These are phyloP conservation scores for Beauveria rudraprayagi DNA, from an alignment of 2,329 filamentous ascomycete species.

Conservation along the genomic window DNA sequence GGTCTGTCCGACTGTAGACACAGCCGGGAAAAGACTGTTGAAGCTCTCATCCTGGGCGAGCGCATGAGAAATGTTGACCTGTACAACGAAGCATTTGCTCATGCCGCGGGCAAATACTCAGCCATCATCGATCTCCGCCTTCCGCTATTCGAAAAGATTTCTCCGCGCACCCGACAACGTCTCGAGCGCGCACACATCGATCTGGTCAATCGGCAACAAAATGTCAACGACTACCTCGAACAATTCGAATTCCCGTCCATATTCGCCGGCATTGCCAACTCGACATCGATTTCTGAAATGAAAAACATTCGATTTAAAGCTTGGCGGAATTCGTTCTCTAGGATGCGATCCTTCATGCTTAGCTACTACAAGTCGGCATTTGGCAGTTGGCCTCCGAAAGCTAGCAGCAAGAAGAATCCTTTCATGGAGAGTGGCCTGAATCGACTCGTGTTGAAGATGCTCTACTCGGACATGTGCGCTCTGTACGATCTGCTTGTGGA, in stretches of 20 bases:
- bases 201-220: slow-evolving; percentile 62
- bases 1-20: slow-evolving; percentile 69
- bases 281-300: slow-evolving; percentile 67
- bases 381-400: slow-evolving; percentile 81
- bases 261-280: slow-evolving; percentile 81
- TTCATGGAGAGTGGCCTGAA: slow-evolving; percentile 84
- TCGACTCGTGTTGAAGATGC: slow-evolving; percentile 66
- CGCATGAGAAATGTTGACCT: slow-evolving; percentile 72
- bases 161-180: slow-evolving; percentile 63
- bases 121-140: slow-evolving; percentile 59
- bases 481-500: slow-evolving; percentile 88
- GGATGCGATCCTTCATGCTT: slow-evolving; percentile 66
- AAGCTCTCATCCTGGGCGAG: slow-evolving; percentile 84
- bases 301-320: slow-evolving; percentile 73
- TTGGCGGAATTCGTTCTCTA: slow-evolving; percentile 69
- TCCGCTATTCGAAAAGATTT: slow-evolving; percentile 63
- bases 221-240: slow-evolving; percentile 64
- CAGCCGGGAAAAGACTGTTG: slow-evolving; percentile 81
- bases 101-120: slow-evolving; percentile 80
- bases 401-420: slow-evolving; percentile 82
- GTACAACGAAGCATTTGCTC: slow-evolving; percentile 87
- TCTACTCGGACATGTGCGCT: slow-evolving; percentile 79
- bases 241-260: slow-evolving; percentile 88
- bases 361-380: slow-evolving; percentile 55
- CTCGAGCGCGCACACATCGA: slow-evolving; percentile 77